Conservation (phyloP, 225 moss, liverwort and hornwort species). For the Rhytidiadelphus loreus region DNA sequence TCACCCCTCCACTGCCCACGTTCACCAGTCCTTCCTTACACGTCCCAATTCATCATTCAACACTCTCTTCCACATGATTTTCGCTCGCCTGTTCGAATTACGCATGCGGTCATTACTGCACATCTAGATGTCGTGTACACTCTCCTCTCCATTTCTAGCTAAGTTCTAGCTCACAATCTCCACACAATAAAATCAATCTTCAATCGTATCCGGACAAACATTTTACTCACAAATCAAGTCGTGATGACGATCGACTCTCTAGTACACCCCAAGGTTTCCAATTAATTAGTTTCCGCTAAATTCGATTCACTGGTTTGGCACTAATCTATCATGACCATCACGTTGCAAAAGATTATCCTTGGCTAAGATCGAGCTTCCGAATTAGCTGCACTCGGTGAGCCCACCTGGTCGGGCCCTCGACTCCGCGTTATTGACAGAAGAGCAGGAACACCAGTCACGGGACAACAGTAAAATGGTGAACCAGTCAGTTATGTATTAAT, state of each 20-base stretch:
- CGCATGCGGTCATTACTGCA: not conserved
- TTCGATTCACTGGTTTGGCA: not conserved
- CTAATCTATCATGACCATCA: not conserved
- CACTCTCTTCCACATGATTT: not conserved
- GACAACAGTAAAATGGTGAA: slow-evolving; percentile 16
- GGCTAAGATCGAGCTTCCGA: not conserved
- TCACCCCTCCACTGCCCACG: not conserved
- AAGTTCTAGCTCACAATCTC: not conserved
- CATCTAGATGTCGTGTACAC: not conserved
- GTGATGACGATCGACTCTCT: not conserved
- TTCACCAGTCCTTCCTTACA: not conserved
- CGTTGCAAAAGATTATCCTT: not conserved
- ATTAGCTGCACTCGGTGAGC: not conserved
- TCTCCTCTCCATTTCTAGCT: not conserved
- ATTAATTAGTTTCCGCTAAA: not conserved
- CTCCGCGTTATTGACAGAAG: slow-evolving; percentile 19
- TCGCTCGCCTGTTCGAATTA: not conserved
- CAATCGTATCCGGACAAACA: not conserved
- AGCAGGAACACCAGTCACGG: slow-evolving; percentile 12
- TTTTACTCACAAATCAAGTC: not conserved
- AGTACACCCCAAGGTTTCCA: not conserved
- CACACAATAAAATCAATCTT: not conserved
- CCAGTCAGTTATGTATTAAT: slow-evolving; percentile 1
- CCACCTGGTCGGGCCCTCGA: not conserved
- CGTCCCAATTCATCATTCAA: not conserved